Evolutionary conservation across 1,284 basidiomycete species (phyloP), one percentile per base, ranked within the genome.

Genomic region (Boletellus sp.): DNA sequence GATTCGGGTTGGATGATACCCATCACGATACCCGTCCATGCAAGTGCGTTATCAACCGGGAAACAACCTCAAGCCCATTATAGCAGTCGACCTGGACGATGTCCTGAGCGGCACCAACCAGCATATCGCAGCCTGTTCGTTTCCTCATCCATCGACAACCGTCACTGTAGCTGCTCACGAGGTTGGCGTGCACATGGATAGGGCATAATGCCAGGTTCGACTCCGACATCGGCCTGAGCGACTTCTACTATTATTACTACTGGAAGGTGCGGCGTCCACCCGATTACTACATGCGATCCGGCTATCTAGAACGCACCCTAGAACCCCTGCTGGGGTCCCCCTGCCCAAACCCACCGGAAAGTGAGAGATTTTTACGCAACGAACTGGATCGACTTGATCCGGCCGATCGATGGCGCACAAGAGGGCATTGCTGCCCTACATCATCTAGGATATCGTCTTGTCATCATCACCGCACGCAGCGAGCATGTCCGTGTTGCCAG

Each of bases 71-170:
- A 67, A 65, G 52, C 75, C 76, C 13, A 66, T 84, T 44, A 85
- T 91, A 62, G 85, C 86, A 5, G 74, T 89, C 37, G 89, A 91
- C 70, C 69, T 90, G 54, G 89, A 91, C 60, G 89, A 91, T 73
- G 89, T 91, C 5, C 69, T 91, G 47, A 77, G 82, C 57, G 72
- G 82, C 62, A 91, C 88, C 4, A 92, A 91, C 66, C 60, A 69
- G 44, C 73, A 74, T 15, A 79, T 90, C 12, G 80, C 82, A 5
- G 68, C 81, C 43, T 91, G 89, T 89, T 67, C 66, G 81, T 71
- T 28, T 26, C 36, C 42, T 47, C 22, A 28, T 47, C 50, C 8
- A 4, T 28, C 26, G 2, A 28, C 37, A 16, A 33, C 3, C 41
- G 26, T 3, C 16, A 15, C 16, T 18, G 19, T 28, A 15, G 13